These are phyloP conservation scores for Leptomonas seymouri DNA, from an alignment of 208 protist species.

Conservation along the genomic window DNA sequence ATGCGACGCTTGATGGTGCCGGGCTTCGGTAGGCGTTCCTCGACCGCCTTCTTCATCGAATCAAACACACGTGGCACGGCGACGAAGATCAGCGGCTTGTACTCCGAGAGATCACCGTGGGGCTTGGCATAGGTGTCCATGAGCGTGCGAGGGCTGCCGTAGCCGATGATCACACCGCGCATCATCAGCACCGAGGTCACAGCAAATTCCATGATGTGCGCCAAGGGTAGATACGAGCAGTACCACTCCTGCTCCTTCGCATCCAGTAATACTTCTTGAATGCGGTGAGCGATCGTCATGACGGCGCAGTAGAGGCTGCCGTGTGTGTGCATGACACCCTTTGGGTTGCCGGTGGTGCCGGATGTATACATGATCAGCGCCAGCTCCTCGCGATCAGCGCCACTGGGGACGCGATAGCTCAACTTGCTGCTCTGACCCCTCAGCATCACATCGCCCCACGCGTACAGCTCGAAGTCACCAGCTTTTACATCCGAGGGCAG, in stretches of 20 bases:
- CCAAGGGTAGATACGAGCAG: constrained; percentile 90
- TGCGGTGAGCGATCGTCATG: constrained; percentile 46
- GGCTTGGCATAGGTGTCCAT: constrained; percentile 73
- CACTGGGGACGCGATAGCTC: constrained; percentile 33
- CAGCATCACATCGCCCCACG: constrained; percentile 62
- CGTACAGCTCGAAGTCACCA: constrained; percentile 42
- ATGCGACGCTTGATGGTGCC: constrained; percentile 62
- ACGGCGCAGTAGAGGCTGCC: constrained; percentile 66
- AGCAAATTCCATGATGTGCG: constrained; percentile 93
- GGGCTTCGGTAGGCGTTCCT: constrained; percentile 58
- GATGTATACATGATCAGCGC: constrained; percentile 93
- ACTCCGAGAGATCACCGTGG: constrained; percentile 80
- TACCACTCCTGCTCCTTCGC: constrained; percentile 69
- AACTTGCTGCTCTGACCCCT: constrained; percentile 40
- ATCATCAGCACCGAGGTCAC: constrained; percentile 69
- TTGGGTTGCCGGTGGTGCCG: constrained; percentile 90
- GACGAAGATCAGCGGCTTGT: constrained; percentile 68
- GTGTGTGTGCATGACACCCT: constrained; percentile 88
- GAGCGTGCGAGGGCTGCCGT: constrained; percentile 75
- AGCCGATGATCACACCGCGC: constrained; percentile 73
- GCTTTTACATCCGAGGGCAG: constrained; percentile 40
- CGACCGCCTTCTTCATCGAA: constrained; percentile 80
- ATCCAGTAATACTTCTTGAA: constrained; percentile 53
- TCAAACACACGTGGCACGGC: constrained; percentile 91
- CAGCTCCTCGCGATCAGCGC: constrained; percentile 47